A percentile compares a stretch with the other conserved stretches of the same genome.
Conservation (phyloP, 139 green algal genomes). For the Diplosphaera chodatii region DNA sequence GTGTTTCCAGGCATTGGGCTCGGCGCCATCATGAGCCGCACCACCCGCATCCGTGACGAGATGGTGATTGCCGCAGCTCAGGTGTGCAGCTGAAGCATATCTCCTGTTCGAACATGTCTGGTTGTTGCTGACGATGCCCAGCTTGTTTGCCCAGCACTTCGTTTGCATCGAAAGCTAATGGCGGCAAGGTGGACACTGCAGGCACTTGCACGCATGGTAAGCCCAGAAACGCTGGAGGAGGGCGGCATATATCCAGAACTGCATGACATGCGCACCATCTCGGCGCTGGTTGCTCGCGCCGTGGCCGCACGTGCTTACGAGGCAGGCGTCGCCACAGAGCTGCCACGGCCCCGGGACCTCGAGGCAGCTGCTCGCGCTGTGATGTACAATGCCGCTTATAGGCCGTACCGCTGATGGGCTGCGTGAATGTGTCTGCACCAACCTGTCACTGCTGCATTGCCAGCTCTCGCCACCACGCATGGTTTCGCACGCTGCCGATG, state of each 20-base stretch:
- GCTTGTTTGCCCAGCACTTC: too few relatives aligned
- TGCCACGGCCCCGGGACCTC: slow-evolving; percentile 77
- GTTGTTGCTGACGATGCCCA: too few relatives aligned
- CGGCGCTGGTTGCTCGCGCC: slow-evolving; percentile 53
- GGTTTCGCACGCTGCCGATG: too few relatives aligned
- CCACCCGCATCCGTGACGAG: slow-evolving; percentile 72
- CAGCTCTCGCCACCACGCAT: too few relatives aligned
- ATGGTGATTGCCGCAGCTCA: slow-evolving; percentile 69
- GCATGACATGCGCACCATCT: slow-evolving; percentile 48
- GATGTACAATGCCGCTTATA: slow-evolving; percentile 74
- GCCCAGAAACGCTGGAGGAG: slow-evolving; percentile 42
- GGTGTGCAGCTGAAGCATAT: too few relatives aligned
- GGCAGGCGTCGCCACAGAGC: slow-evolving; percentile 63
- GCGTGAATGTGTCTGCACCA: too few relatives aligned
- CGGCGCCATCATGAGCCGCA: slow-evolving; percentile 45
- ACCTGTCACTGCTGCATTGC: too few relatives aligned
- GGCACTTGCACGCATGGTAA: slow-evolving; percentile 62
- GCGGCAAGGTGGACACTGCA: too few relatives aligned
- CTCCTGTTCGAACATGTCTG: too few relatives aligned
- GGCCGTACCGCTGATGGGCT: slow-evolving; percentile 47
- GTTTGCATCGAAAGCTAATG: too few relatives aligned
- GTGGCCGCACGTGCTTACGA: slow-evolving; percentile 75
- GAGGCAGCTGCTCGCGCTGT: slow-evolving; percentile 31
- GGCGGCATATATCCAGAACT: slow-evolving; percentile 61
- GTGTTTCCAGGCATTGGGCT: slow-evolving; percentile 59